Evolutionary conservation across 352 stramenopile species (phyloP).

Genomic region (Phytophthora ohioensis): DNA sequence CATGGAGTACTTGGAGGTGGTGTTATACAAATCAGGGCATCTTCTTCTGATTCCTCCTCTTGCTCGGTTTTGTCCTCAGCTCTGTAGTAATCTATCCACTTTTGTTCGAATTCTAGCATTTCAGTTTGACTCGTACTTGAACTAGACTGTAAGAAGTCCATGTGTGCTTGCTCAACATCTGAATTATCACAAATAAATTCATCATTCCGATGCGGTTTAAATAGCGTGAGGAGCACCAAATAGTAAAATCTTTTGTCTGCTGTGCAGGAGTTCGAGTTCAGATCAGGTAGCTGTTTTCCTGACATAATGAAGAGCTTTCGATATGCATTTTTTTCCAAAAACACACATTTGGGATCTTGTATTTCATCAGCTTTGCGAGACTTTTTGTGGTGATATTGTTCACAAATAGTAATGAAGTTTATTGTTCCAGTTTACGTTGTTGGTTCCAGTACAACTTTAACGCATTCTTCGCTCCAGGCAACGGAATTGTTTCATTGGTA

Average conservation of each 20-base stretch:
- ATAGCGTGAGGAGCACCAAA: background rate
- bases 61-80: too few species aligned
- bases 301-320: background rate
- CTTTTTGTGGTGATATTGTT: background rate
- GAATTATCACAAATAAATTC: too few species aligned
- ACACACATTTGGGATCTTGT: background rate
- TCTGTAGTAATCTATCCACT: too few species aligned
- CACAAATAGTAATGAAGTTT: background rate
- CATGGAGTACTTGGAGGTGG: too few species aligned
- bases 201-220: background rate
- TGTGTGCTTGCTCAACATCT: too few species aligned
- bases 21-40: too few species aligned
- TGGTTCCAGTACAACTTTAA: background rate
- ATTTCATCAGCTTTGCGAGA: background rate
- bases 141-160: too few species aligned
- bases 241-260: background rate
- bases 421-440: background rate
- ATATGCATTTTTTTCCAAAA: background rate
- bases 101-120: too few species aligned
- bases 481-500: background rate
- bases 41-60: too few species aligned
- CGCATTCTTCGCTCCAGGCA: background rate
- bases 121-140: too few species aligned
- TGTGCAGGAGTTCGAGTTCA: background rate
- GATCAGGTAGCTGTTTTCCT: background rate